Evolutionary conservation across 345 rosid species (phyloP).

Genomic region (Ricinus communis): DNA sequence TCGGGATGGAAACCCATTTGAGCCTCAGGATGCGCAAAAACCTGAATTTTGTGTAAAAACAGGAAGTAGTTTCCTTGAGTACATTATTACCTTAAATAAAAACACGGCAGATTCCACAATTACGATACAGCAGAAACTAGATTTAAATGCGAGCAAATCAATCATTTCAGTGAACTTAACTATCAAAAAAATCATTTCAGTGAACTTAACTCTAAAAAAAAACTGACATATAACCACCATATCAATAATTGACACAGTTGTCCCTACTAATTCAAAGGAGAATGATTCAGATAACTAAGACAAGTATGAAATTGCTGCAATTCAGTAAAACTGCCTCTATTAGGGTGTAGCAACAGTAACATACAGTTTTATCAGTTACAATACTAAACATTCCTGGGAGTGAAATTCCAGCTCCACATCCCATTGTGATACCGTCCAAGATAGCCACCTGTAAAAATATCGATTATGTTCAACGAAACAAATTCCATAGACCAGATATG

Average conservation of each 20-base stretch:
- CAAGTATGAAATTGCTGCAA: background rate
- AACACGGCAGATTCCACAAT: background rate
- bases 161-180: background rate
- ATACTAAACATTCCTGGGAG: constrained; percentile 75
- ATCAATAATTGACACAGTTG: background rate
- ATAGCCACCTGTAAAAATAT: constrained; percentile 63
- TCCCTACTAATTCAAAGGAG: background rate
- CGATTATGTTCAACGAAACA: background rate
- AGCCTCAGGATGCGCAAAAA: constrained; percentile 71
- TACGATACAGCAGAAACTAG: background rate
- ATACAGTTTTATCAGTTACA: constrained; percentile 76
- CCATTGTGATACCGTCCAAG: constrained; percentile 74
- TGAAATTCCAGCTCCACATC: constrained; percentile 76
- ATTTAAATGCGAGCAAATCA: background rate
- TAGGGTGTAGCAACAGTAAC: constrained; percentile 33
- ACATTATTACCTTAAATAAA: background rate
- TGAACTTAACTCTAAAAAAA: background rate
- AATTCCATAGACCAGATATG: background rate
- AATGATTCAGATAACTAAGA: background rate
- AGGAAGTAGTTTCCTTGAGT: background rate
- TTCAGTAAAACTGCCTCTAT: background rate
- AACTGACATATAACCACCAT: background rate
- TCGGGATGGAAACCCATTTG: constrained; percentile 90
- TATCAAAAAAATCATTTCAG: background rate
- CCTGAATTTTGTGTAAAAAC: constrained; percentile 36